A percentile compares a stretch with the other conserved stretches of the same genome.
phyloP scores from a whole-genome alignment of 2,329 filamentous ascomycete species.

The Teratosphaeriaceae sp. region DNA sequence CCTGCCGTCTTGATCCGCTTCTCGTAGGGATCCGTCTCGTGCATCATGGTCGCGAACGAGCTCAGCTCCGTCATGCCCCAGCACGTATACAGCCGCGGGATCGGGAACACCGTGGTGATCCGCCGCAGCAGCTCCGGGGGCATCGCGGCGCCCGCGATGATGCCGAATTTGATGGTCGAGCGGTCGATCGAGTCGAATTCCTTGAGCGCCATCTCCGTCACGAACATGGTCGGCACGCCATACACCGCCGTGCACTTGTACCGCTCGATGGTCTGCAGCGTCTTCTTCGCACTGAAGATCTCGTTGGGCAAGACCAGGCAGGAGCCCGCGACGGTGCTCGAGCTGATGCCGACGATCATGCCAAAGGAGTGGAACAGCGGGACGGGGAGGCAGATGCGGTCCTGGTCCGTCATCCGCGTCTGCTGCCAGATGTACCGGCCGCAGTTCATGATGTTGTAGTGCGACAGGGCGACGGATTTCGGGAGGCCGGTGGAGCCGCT shows the following conservation, averaged over 20 bases:
- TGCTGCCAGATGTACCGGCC: constrained; percentile 24
- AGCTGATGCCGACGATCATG: constrained; percentile 47
- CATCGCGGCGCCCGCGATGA: constrained; percentile 68
- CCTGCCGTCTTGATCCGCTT: constrained; percentile 66
- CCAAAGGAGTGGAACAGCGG: constrained; percentile 85
- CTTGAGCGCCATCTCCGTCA: constrained; percentile 41
- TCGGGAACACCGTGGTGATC: constrained; percentile 63
- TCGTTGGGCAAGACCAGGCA: constrained; percentile 72
- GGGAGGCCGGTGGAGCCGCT: constrained; percentile 65
- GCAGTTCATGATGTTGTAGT: constrained; percentile 26
- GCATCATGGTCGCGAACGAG: constrained; percentile 24
- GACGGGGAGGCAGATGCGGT: constrained; percentile 72
- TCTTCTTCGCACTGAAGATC: constrained; percentile 46
- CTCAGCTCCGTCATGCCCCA: constrained; percentile 58
- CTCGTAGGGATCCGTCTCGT: constrained; percentile 52
- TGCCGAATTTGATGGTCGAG: constrained; percentile 39
- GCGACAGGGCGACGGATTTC: constrained; percentile 62
- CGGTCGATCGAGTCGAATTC: constrained; percentile 17
- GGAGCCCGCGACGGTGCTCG: constrained; percentile 42
- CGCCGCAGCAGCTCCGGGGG: constrained; percentile 68
- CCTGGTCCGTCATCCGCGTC: constrained; percentile 38
- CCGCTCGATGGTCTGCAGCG: constrained; percentile 37
- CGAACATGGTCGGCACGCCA: constrained; percentile 81
- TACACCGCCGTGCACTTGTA: constrained; percentile 61
- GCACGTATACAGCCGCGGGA: constrained; percentile 59